These are phyloP conservation scores for Myxozyma vanderwaltii DNA, from an alignment of 805 yeast species.

Conservation along the genomic window DNA sequence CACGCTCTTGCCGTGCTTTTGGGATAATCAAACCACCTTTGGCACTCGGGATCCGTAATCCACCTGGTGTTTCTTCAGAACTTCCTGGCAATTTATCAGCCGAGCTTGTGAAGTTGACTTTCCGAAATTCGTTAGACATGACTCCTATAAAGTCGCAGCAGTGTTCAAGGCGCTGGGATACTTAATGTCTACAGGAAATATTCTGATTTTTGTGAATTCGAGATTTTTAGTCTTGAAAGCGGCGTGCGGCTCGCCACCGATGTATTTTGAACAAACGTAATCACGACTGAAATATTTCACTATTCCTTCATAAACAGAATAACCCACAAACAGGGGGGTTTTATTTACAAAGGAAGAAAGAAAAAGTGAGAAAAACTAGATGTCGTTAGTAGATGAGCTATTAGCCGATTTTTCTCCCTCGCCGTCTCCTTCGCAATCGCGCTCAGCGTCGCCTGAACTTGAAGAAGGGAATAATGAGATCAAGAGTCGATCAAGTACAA, in stretches of 20 bases:
- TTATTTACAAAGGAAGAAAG: too few species aligned
- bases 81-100: slow-evolving; percentile 24
- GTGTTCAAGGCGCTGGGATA: not conserved
- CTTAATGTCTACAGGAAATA: not conserved
- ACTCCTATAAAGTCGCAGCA: too few species aligned
- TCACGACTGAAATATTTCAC: not conserved
- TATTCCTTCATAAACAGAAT: not conserved
- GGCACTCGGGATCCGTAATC: slow-evolving; percentile 4
- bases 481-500: not conserved
- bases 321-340: too few species aligned
- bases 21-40: slow-evolving; percentile 26
- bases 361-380: slow-evolving; percentile 9
- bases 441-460: slow-evolving; percentile 17
- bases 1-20: not conserved
- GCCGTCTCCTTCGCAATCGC: slow-evolving; percentile 23
- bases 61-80: slow-evolving; percentile 2
- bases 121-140: slow-evolving; percentile 5
- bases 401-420: slow-evolving; percentile 42
- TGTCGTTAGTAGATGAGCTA: slow-evolving; percentile 47
- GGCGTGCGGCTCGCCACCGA: slow-evolving; percentile 13
- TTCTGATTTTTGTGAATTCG: not conserved
- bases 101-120: slow-evolving; percentile 21
- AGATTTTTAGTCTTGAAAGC: not conserved
- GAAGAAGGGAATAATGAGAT: slow-evolving; percentile 33
- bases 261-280: not conserved